Base-by-base conservation (phyloP, 2,329 filamentous ascomycete genomes). In the Apiospora sp. region DNA sequence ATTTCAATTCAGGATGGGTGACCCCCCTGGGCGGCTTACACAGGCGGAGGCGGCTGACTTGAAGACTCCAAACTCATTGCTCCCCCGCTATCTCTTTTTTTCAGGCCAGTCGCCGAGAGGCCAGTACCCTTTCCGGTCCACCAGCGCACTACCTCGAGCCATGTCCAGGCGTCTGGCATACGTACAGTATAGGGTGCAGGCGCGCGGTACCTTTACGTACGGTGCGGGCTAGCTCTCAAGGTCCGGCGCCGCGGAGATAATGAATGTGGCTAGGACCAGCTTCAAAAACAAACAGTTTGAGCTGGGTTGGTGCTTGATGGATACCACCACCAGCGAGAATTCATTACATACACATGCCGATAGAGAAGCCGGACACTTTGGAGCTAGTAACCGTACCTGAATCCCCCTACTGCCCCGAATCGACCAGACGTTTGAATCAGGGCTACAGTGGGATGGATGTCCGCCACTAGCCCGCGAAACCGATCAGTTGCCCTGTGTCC, bases 391-490 rank as follows among this genome's bases (percentile, higher is more conserved):
- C 30, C 34, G 58, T 64, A 64, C 58, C 19, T 64, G 58, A 64
- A 64, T 41, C 10, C 58, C 51, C 22, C 12, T 30, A 30, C 27
- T 30, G 27, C 27, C 58, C 58, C 58, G 30, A 41, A 64, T 64
- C 58, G 34, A 30, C 27, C 27, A 30, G 27, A 13, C 30, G 58
- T 64, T 64, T 64, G 58, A 64, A 41, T 64, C 58, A 64, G 58
- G 34, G 34, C 58, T 41, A 37, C 34, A 41, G 58, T 64, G 58
- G 34, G 8, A 64, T 64, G 34, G 8, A 64, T 64, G 41, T 64
- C 58, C 34, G 58, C 58, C 58, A 64, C 58, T 64, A 64, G 58
- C 34, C 58, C 34, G 58, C 58, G 34, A 41, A 64, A 64, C 58
- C 58, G 58, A 64, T 64, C 58, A 64, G 34, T 64, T 64, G 58